Conservation (phyloP, 2,329 filamentous ascomycete species). For the Akanthomyces dipterigenus region DNA sequence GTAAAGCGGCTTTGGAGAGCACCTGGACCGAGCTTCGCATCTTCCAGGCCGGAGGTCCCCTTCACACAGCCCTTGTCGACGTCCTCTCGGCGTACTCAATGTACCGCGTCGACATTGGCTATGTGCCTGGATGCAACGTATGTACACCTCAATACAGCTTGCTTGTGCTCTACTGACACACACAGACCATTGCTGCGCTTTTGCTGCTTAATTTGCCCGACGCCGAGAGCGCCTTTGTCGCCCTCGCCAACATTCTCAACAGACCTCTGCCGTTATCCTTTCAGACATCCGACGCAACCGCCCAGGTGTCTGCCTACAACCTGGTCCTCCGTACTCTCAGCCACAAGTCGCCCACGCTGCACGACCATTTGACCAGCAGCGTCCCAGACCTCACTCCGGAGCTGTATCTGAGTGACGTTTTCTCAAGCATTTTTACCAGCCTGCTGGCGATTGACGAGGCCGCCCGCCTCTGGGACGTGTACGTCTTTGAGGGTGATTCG, state of each 20-base stretch:
- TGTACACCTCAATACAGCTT: constrained; percentile 28
- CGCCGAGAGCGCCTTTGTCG: constrained; percentile 58
- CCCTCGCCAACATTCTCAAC: constrained; percentile 71
- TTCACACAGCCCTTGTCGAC: constrained; percentile 62
- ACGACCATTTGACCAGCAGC: constrained; percentile 54
- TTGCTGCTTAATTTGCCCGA: constrained; percentile 64
- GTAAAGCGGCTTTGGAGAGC: constrained; percentile 52
- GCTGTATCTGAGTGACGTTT: constrained; percentile 52
- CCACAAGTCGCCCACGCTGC: constrained; percentile 57
- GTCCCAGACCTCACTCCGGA: constrained; percentile 41
- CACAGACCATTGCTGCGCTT: constrained; percentile 63
- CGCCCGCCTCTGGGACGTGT: constrained; percentile 72
- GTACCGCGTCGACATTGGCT: constrained; percentile 77
- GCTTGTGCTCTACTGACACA: constrained; percentile 15
- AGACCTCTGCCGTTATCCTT: constrained; percentile 69
- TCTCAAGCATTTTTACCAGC: constrained; percentile 57
- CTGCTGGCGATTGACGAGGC: constrained; percentile 62
- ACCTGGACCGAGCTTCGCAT: constrained; percentile 69
- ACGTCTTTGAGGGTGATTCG: constrained; percentile 73
- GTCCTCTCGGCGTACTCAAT: constrained; percentile 73
- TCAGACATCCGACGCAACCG: constrained; percentile 62
- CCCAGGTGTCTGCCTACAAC: constrained; percentile 62
- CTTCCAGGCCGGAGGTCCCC: constrained; percentile 59
- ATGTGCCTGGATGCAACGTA: constrained; percentile 67
- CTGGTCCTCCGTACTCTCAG: constrained; percentile 60